Evolutionary conservation across 2,329 filamentous ascomycete species (phyloP).

Genomic region (Pseudopyricularia javanii): DNA sequence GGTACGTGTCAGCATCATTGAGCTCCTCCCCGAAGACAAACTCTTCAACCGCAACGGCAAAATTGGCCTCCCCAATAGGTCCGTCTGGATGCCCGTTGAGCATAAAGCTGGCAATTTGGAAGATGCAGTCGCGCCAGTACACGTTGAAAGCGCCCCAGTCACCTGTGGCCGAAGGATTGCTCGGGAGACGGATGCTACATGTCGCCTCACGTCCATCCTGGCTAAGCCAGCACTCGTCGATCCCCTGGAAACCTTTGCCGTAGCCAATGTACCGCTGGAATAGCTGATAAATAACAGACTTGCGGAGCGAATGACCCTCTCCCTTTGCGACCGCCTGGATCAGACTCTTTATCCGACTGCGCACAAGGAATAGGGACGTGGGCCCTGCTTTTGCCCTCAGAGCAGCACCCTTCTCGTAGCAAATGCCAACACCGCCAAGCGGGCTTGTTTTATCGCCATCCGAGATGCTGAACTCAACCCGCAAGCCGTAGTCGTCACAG

Average conservation of each 20-base stretch:
- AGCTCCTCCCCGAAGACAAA: constrained; percentile 13
- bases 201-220: background rate
- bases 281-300: constrained; percentile 4
- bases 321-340: background rate
- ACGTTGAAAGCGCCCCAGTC: constrained; percentile 21
- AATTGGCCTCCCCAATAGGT: constrained; percentile 16
- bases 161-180: background rate
- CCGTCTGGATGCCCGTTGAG: constrained; percentile 22
- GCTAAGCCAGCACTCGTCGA: background rate
- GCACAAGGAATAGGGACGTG: background rate
- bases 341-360: background rate
- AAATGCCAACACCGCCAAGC: background rate
- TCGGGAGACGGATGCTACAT: background rate
- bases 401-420: background rate
- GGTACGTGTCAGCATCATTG: constrained; percentile 13
- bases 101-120: constrained; percentile 25
- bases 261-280: background rate
- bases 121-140: constrained; percentile 24
- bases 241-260: background rate
- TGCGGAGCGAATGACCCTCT: background rate
- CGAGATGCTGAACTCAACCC: background rate
- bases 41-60: constrained; percentile 24
- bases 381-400: background rate
- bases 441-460: background rate
- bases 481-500: background rate